Base-by-base conservation (phyloP, 1,139 yeast genomes). In the Yamadazyma buinensis region DNA sequence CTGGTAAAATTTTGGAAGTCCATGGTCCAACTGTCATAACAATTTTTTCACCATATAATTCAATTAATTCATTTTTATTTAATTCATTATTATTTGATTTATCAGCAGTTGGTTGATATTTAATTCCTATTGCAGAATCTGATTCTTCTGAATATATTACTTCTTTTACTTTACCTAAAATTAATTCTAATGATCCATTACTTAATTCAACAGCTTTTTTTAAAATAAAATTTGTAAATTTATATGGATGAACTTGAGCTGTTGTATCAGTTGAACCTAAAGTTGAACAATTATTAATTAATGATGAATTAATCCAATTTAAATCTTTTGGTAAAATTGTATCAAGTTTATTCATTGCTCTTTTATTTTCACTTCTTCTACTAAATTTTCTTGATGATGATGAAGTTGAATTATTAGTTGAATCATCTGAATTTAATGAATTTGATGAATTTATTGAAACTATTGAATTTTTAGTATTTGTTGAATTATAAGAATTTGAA, bases 211-310 rank as follows among this genome's bases (percentile, higher is more conserved):
- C 77, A 23, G 95, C 95, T 55, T 85, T 84, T 46, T 79, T 77
- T 44, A 92, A 65, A 10, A 92, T 68, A 51, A 75, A 84, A 37
- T 82, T 85, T 20, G 97, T 90, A 57, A 92, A 90, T 55, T 84
- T 83, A 63, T 84, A 87, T 2, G 98, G 98, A 55, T 92, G 97
- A 9, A 92, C 96, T 59, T 92, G 98, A 0, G 97, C 97, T 1
- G 97, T 90, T 10, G 95, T 81, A 42, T 84, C 92, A 21, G 78
- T 75, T 12, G 85, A 94, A 21, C 98, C 97, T 36, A 92, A 63
- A 7, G 79, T 74, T 8, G 90, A 80, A 79, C 95, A 88, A 40
- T 76, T 81, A 36, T 72, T 74, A 14, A 92, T 79, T 28, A 84
- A 59, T 5, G 75, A 71, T 15, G 75, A 71, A 35, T 77, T 72